Evolutionary conservation across 2,329 filamentous ascomycete species (phyloP), one percentile per base, ranked within the genome.

Genomic region (Ilyonectria destructans): DNA sequence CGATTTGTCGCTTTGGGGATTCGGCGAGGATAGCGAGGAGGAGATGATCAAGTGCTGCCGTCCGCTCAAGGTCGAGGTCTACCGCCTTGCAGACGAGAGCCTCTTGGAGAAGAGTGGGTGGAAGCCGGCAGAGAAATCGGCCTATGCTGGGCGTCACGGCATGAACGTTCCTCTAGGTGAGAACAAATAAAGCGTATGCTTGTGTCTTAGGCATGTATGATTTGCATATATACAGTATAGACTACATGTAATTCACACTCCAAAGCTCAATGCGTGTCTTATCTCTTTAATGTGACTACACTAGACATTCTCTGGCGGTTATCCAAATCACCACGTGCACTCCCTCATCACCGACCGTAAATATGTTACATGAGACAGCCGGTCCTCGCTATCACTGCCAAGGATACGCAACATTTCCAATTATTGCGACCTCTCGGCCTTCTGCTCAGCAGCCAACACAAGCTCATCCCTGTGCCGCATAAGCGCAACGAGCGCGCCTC

Each of bases 1-100:
- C 0, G 94, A 96, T 77, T 82, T 96, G 55, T 94, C 92, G 1
- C 85, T 89, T n/a, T 96, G 93, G 93, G 93, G 92, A 0, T 96
- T 94, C 85, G 91, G 91, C 13, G 89, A 86, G 49, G 88, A 87
- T 54, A 91, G 89, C 79, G 88, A 89, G 70, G 87, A 90, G 75
- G 90, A 90, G 60, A 94, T 93, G 88, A 79, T 87, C 73, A 88
- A 89, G 66, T 92, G 90, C 69, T 94, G 92, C 80, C 87, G 93
- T 8, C 92, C 93, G 1, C 86, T 96, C 6, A 90, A 90, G 55
- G 91, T 96, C 0, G 89, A 95, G 73, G 90, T 96, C 0, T 95
- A 90, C 78, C 84, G 85, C 65, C 80, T 96, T 15, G 80, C 84
- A 31, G 88, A 92, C 72, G 79, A 82, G 56, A 76, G 78, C 2